Evolutionary conservation across 2,329 filamentous ascomycete species (phyloP), one percentile per base, ranked within the genome.

Genomic region (Drechslerella stenobrocha): DNA sequence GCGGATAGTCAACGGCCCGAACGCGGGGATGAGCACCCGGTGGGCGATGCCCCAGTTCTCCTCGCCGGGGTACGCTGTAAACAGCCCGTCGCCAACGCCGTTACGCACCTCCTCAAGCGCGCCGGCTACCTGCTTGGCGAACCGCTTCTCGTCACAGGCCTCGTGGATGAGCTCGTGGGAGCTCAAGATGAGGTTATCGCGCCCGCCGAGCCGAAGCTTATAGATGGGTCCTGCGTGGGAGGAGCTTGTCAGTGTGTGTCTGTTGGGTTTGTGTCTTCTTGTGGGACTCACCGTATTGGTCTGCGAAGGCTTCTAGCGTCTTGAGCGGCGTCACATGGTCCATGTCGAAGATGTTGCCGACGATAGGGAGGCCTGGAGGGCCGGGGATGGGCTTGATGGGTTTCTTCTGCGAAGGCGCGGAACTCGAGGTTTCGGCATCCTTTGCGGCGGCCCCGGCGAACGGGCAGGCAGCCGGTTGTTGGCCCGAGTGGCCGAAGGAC

Each of bases 31-130:
- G 55, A 89, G 77, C 13, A 85, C 77, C 20, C 84, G 78, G 72
- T 88, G 83, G 24, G 87, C 86, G 70, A 86, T 80, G 23, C 81
- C 83, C 86, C 86, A 89, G 72, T 84, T 84, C 57, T 76, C 73
- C 63, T 80, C 79, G 1, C 75, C 77, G 15, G 76, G 70, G 66
- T 76, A 74, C 2, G 77, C 84, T 0, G 85, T 88, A 73, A 89
- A 88, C 3, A 89, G 79, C 15, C 86, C 86, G 77, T 87, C 84
- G 57, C 82, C 78, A 0, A 84, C 78, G 22, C 81, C 83, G 63
- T 83, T 80, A 70, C 86, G 78, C 30, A 89, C 78, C 73, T 87
- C 74, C 2, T 75, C 71, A 1, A 88, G 76, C 2, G 77, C 77
- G 1, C 76, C 79, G 2, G 77, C 76, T 1, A 87, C 76, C 0